phyloP scores from a whole-genome alignment of 2,329 filamentous ascomycete genomes.

The Tetracladium maxilliforme region DNA sequence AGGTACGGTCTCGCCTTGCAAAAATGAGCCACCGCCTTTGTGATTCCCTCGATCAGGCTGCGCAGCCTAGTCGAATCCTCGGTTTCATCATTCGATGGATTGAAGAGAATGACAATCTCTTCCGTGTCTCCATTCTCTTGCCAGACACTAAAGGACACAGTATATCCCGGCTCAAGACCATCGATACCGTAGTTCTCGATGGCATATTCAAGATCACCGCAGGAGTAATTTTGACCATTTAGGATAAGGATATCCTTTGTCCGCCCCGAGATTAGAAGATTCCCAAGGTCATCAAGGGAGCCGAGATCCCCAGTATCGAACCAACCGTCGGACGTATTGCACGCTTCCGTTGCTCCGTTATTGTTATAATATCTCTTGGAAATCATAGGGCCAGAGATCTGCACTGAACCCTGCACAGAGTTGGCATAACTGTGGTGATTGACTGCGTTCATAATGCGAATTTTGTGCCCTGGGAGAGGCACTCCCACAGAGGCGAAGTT shows the following conservation, averaged over 20 bases:
- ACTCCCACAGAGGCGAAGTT: conserved; percentile 22
- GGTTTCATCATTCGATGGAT: no score
- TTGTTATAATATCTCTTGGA: conserved; percentile 18
- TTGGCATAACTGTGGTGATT: background rate
- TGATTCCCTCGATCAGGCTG: no score
- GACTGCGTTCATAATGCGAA: conserved; percentile 16
- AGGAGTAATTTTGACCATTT: no score
- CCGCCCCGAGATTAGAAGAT: conserved; percentile 20
- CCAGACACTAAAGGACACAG: no score
- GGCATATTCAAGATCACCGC: no score
- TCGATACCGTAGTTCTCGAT: no score
- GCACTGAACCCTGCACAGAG: conserved; percentile 8
- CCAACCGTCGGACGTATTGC: conserved; percentile 33
- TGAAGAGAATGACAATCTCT: conserved; percentile 13
- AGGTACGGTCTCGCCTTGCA: no score
- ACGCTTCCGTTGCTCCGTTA: conserved; percentile 34
- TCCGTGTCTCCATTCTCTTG: conserved; percentile 16
- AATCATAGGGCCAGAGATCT: conserved; percentile 10
- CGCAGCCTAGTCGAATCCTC: no score
- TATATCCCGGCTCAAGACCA: no score
- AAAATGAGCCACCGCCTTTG: no score
- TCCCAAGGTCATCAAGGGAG: conserved; percentile 16
- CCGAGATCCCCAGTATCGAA: conserved; percentile 24
- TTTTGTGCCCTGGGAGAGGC: conserved; percentile 20
- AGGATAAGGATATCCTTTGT: conserved; percentile 26